Evolutionary conservation across 1,284 basidiomycete species (phyloP).

Genomic region (Bondarzewia mesenterica): DNA sequence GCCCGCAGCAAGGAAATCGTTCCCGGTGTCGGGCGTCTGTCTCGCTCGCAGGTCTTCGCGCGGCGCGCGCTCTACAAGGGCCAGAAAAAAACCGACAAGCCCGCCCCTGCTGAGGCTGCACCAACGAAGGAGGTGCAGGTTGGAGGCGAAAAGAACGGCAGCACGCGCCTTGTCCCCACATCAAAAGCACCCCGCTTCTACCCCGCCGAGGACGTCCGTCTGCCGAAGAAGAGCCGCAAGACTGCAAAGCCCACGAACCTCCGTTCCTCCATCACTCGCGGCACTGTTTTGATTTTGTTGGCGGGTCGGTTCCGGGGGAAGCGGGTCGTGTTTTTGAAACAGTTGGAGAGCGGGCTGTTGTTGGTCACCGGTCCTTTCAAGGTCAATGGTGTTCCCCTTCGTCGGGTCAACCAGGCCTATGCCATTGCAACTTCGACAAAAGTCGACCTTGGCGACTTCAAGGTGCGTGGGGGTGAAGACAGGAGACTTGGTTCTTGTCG

Average conservation of each 20-base stretch:
- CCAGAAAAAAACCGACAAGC: slow-evolving; percentile 69
- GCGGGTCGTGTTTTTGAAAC: slow-evolving; percentile 98
- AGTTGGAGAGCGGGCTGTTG: slow-evolving; percentile 87
- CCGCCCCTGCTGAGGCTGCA: slow-evolving; percentile 51
- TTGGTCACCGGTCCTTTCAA: slow-evolving; percentile 98
- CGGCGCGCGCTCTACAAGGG: slow-evolving; percentile 78
- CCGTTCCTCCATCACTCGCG: slow-evolving; percentile 87
- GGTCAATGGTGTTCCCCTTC: slow-evolving; percentile 97
- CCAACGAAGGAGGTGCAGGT: slow-evolving; percentile 76
- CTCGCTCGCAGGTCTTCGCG: slow-evolving; percentile 73
- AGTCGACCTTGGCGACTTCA: slow-evolving; percentile 76
- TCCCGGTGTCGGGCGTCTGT: slow-evolving; percentile 79
- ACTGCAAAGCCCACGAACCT: slow-evolving; percentile 69
- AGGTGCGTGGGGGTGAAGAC: slow-evolving; percentile 39
- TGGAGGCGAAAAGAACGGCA: slow-evolving; percentile 89
- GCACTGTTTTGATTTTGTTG: slow-evolving; percentile 93
- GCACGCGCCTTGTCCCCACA: slow-evolving; percentile 80
- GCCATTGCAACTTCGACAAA: slow-evolving; percentile 98
- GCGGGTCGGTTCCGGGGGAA: slow-evolving; percentile 98
- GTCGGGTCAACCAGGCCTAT: slow-evolving; percentile 98
- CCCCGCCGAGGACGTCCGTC: slow-evolving; percentile 90
- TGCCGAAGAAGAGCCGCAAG: slow-evolving; percentile 92
- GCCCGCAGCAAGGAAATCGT: slow-evolving; percentile 87
- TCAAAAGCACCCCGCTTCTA: slow-evolving; percentile 92
- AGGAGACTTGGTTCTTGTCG: not conserved